Conservation (phyloP, 768 basidiomycete genomes). For the Calocybe indica region DNA sequence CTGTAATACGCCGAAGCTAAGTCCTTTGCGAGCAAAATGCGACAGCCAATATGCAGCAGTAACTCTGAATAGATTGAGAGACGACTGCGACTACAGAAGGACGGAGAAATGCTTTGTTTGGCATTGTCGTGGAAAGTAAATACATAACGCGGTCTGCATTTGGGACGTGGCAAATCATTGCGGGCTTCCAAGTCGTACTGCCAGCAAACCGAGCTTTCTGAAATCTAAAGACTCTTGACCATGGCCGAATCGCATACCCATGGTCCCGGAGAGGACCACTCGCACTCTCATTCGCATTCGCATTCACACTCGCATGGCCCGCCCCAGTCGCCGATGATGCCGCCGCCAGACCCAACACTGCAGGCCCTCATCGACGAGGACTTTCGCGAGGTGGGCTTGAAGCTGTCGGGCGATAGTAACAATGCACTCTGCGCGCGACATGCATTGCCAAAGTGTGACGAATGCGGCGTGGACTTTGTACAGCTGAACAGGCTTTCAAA, state of each 20-base stretch:
- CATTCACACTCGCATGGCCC: slow-evolving; percentile 34
- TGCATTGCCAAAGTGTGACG: slow-evolving; percentile 65
- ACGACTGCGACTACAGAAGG: too few species aligned
- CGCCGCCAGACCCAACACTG: slow-evolving; percentile 61
- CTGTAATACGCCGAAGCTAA: too few species aligned
- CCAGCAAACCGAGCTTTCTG: too few species aligned
- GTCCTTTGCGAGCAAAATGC: too few species aligned
- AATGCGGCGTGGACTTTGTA: slow-evolving; percentile 70
- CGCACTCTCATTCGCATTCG: slow-evolving; percentile 38
- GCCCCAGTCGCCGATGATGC: slow-evolving; percentile 37
- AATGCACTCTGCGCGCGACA: slow-evolving; percentile 62
- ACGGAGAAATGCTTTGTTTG: too few species aligned
- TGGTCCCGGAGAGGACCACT: slow-evolving; percentile 47
- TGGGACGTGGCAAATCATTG: too few species aligned
- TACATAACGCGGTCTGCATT: too few species aligned
- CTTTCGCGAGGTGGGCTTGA: slow-evolving; percentile 53
- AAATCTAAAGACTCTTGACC: slow-evolving; percentile 4
- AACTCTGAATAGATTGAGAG: too few species aligned
- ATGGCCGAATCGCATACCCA: slow-evolving; percentile 69
- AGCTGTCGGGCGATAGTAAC: slow-evolving; percentile 46
- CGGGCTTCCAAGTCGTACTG: too few species aligned
- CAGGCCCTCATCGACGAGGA: slow-evolving; percentile 76
- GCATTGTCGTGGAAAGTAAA: too few species aligned
- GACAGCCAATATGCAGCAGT: too few species aligned
- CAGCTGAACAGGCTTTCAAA: slow-evolving; percentile 73